Base-by-base conservation (phyloP, 805 yeast genomes). In the Cyberlindnera saturnus region DNA sequence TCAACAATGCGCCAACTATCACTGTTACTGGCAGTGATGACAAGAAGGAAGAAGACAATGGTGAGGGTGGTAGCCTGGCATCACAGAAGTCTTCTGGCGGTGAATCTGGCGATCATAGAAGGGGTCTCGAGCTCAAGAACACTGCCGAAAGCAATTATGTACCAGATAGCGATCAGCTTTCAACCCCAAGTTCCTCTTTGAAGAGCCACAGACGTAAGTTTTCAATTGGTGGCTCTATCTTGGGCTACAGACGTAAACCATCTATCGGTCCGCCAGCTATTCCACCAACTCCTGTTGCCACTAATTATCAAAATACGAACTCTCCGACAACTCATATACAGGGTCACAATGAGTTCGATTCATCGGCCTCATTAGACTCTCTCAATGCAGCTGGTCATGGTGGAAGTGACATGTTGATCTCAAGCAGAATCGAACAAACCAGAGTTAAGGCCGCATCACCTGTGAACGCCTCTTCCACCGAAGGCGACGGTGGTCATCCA, bases 131-230 rank as follows among this genome's bases (percentile, higher is more conserved):
- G 1, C 36, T 43, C 7, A 44, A 28, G 39, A 50, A 26, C 45
- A 50, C 44, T 5, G 20, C 36, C n/a, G 47, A 47, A n/a, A 49
- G 46, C 23, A 34, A 41, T 26, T 49, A 52, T 3, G 10, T 46
- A 3, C 52, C 46, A 14, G 58, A 53, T 5, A 47, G 48, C 15
- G 60, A 49, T 11, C 44, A 52, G 30, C 30, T 34, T 8, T 48
- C 53, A 38, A 56, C 49, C 23, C 64, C 53, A 50, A 36, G 46
- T 10, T 42, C 61, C 39, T 32, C 48, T 8, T 19, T 57, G 39
- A 68, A 70, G 41, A 64, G 70, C 13, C 86, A 79, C 53, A 70
- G 82, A 55, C 65, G 86, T 41, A 80, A 78, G 57, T 81, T 81
- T 53, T 79, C 84, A 2, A 68, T 81, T 49, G 86, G 86, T 11